Percentiles rank a stretch among this genome's conserved stretches.
Conservation (phyloP, 495 filamentous ascomycete genomes). For the Neurospora sp. region DNA sequence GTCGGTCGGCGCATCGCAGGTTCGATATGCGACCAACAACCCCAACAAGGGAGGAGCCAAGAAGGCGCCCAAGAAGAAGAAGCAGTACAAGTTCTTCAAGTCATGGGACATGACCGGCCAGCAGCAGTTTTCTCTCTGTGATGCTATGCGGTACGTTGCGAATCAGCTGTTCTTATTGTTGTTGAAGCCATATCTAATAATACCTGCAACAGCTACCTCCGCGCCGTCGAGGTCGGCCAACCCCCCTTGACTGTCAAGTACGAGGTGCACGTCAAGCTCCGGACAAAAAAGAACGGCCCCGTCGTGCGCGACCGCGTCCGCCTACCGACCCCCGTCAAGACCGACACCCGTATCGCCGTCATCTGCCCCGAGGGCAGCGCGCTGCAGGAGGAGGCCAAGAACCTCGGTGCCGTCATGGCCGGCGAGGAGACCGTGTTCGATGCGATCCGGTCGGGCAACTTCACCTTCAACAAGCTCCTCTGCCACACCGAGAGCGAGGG, state of each 20-base stretch:
- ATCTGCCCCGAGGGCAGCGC: conserved; percentile 72
- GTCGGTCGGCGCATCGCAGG: conserved; percentile 20
- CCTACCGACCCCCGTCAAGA: conserved; percentile 81
- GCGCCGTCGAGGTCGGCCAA: conserved; percentile 82
- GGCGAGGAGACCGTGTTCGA: conserved; percentile 83
- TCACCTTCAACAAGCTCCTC: conserved; percentile 83
- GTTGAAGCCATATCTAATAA: not conserved
- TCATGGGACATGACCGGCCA: conserved; percentile 48
- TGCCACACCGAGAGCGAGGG: conserved; percentile 69
- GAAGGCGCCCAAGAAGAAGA: conserved; percentile 42
- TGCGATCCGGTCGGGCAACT: conserved; percentile 56
- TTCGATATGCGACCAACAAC: conserved; percentile 30
- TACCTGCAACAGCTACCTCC: conserved; percentile 57
- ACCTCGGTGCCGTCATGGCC: conserved; percentile 67
- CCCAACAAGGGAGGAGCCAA: conserved; percentile 27
- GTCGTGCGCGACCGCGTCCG: conserved; percentile 78
- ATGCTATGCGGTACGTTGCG: conserved; percentile 75
- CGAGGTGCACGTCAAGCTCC: conserved; percentile 71
- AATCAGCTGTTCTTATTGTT: not conserved
- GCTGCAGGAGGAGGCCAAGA: conserved; percentile 55
- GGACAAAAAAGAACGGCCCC: conserved; percentile 70
- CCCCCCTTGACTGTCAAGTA: conserved; percentile 68
- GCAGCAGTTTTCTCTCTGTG: conserved; percentile 69
- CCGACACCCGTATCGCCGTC: conserved; percentile 74
- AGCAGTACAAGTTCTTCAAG: conserved; percentile 53